Evolutionary conservation across 2,329 filamentous ascomycete species (phyloP).

Genomic region (Scopulariopsis brevicaulis): DNA sequence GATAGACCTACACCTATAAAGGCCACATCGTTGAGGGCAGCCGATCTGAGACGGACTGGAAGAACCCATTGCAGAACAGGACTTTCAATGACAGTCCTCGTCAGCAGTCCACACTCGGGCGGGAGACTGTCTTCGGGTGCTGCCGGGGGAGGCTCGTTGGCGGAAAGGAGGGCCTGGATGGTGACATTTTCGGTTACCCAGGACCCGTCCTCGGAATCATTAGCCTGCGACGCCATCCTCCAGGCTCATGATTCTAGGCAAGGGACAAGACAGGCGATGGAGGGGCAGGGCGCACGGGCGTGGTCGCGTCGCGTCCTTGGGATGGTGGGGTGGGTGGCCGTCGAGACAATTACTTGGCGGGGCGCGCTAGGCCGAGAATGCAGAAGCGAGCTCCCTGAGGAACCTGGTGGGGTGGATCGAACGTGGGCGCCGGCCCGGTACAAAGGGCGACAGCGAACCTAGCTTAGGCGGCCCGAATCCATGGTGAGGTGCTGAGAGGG

Average conservation of each 20-base stretch:
- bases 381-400: background rate
- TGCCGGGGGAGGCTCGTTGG: constrained; percentile 14
- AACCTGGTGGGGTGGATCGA: background rate
- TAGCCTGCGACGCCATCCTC: constrained; percentile 38
- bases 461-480: background rate
- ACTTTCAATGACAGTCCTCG: constrained; percentile 66
- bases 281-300: background rate
- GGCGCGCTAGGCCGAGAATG: background rate
- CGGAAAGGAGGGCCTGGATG: constrained; percentile 24
- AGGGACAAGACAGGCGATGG: background rate
- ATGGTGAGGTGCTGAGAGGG: no score
- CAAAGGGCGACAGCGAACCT: background rate
- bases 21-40: constrained; percentile 66
- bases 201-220: constrained; percentile 38
- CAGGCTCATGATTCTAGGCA: background rate
- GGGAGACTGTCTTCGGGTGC: constrained; percentile 20
- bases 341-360: background rate
- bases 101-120: constrained; percentile 60
- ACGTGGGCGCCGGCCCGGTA: background rate
- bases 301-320: background rate
- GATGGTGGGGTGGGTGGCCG: background rate
- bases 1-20: constrained; percentile 60
- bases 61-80: constrained; percentile 67
- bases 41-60: constrained; percentile 64
- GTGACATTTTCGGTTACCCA: constrained; percentile 45